phyloP scores from a whole-genome alignment of 331 rosid genomes.

The Pyrus hybrid region DNA sequence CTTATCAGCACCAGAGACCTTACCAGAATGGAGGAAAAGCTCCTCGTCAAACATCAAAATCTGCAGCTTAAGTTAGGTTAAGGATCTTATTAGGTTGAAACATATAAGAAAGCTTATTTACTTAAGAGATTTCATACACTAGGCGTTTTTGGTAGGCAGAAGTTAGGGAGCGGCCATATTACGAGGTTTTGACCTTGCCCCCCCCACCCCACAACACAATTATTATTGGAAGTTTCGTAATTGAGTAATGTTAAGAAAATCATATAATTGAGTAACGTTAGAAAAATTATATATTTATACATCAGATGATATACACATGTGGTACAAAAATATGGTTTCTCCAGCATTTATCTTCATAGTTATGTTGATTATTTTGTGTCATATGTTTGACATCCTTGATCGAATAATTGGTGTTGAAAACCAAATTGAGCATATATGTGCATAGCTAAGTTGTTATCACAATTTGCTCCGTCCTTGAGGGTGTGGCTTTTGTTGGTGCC shows the following conservation, averaged over 20 bases:
- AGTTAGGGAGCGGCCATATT: not conserved
- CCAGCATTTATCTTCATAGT: too few species aligned
- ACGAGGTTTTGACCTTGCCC: not conserved
- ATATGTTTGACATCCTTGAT: not conserved
- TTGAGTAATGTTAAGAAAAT: not conserved
- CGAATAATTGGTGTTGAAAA: not conserved
- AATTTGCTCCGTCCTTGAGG: too few species aligned
- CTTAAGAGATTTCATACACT: not conserved
- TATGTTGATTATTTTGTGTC: too few species aligned
- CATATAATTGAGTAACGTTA: too few species aligned
- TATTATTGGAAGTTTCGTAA: not conserved
- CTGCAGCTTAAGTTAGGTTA: not conserved
- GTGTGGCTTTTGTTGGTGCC: too few species aligned
- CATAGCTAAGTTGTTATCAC: too few species aligned
- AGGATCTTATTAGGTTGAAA: too few species aligned
- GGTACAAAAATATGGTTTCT: too few species aligned
- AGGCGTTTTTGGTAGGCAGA: not conserved
- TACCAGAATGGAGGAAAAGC: constrained; percentile 37
- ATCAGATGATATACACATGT: too few species aligned
- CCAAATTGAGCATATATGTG: too few species aligned
- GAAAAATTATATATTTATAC: too few species aligned
- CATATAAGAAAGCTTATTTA: not conserved
- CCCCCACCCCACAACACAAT: too few species aligned
- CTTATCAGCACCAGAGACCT: constrained; percentile 13
- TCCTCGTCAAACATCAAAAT: constrained; percentile 17